A percentile compares a stretch with the other conserved stretches of the same genome.
phyloP scores from a whole-genome alignment of 73 alveolate genomes.

The Uronychia binucleata region DNA sequence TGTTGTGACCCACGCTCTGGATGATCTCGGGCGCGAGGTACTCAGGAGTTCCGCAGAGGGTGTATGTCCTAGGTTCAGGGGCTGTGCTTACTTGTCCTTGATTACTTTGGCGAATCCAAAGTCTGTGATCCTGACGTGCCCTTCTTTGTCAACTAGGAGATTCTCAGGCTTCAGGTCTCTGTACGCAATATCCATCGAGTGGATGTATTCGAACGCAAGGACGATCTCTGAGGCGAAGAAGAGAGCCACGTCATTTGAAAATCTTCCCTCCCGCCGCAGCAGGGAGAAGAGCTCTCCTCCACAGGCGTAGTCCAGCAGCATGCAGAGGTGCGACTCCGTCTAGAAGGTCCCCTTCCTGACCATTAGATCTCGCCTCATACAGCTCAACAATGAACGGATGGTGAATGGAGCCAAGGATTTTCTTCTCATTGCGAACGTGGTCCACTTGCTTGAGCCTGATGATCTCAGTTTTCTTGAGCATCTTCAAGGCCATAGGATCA shows the following conservation, averaged over 20 bases:
- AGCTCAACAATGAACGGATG: slow-evolving; percentile 88
- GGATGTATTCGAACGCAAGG: slow-evolving; percentile 78
- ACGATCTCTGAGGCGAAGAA: slow-evolving; percentile 84
- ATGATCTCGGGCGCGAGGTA: slow-evolving; percentile 91
- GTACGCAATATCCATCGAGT: slow-evolving; percentile 72
- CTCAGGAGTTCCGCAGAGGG: slow-evolving; percentile 93
- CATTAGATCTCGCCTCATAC: neutral
- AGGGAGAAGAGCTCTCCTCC: slow-evolving; percentile 93
- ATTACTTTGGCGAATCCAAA: slow-evolving; percentile 88
- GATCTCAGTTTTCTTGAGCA: slow-evolving; percentile 92
- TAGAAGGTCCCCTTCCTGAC: slow-evolving; percentile 67
- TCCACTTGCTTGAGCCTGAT: slow-evolving; percentile 93
- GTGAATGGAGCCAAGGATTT: slow-evolving; percentile 71
- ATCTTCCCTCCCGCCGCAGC: slow-evolving; percentile 85
- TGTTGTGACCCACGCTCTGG: slow-evolving; percentile 79
- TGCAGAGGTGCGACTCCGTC: slow-evolving; percentile 78
- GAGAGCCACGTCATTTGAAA: slow-evolving; percentile 92
- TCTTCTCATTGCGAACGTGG: slow-evolving; percentile 88
- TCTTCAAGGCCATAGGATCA: slow-evolving; percentile 91
- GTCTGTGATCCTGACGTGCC: slow-evolving; percentile 83
- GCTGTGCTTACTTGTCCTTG: slow-evolving; percentile 42
- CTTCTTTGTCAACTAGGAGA: slow-evolving; percentile 79
- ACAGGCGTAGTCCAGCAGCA: slow-evolving; percentile 85
- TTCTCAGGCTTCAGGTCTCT: slow-evolving; percentile 93
- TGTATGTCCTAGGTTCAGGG: slow-evolving; percentile 44